A percentile compares a stretch with the other conserved stretches of the same genome.
Conservation (phyloP, 129 eudicot genomes). For the Oenanthe sinensis region DNA sequence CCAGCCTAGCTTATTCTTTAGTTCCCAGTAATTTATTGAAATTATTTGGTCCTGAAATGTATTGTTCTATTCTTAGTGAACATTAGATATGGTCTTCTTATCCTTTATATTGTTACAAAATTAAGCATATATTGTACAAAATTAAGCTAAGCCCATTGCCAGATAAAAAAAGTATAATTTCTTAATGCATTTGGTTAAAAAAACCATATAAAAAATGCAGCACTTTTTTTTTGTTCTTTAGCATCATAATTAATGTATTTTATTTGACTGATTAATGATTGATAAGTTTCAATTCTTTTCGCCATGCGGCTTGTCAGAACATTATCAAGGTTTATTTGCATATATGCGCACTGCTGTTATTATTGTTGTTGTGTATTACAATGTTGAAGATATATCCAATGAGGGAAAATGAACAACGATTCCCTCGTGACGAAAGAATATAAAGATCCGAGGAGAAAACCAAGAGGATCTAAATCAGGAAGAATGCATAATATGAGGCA, state of each 20-base stretch:
- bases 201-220: too few relatives aligned
- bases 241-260: too few relatives aligned
- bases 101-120: background rate
- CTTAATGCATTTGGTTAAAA: too few relatives aligned
- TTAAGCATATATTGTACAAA: background rate
- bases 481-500: conserved; percentile 27
- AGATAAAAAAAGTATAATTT: too few relatives aligned
- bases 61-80: background rate
- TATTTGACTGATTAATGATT: too few relatives aligned
- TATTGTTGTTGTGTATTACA: background rate
- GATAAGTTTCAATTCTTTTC: too few relatives aligned
- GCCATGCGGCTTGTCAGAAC: background rate
- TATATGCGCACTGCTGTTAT: background rate
- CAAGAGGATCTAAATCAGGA: background rate
- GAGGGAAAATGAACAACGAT: background rate
- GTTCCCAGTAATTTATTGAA: background rate
- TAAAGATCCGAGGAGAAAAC: background rate
- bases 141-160: too few relatives aligned
- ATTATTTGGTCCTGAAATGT: background rate
- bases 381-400: background rate
- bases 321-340: background rate
- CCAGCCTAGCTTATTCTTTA: background rate
- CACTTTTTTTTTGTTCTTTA: too few relatives aligned
- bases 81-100: background rate
- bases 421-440: background rate